Conservation (phyloP, 345 rosid species). For the Lumnitzera littorea region DNA sequence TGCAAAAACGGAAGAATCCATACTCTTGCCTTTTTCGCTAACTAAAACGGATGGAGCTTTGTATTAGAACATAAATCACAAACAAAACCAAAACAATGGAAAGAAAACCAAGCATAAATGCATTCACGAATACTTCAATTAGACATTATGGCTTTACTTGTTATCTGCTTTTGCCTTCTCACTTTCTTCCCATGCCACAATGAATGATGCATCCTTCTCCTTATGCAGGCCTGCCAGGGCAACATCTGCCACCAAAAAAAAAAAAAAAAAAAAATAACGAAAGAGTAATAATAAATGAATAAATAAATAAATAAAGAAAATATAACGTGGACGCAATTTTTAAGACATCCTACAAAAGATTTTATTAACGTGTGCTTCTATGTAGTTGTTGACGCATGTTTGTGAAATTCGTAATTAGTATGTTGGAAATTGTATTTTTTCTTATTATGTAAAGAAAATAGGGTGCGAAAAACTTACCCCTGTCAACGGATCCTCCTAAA, state of each 20-base stretch:
- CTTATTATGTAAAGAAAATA: no score
- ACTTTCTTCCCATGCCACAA: constrained; percentile 92
- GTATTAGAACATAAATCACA: no score
- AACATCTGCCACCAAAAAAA: constrained; percentile 39
- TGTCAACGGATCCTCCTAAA: constrained; percentile 54
- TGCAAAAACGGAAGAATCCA: no score
- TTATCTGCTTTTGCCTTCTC: constrained; percentile 82
- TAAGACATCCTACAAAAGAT: background rate
- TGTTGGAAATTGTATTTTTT: background rate
- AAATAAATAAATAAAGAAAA: background rate
- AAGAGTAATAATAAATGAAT: no score
- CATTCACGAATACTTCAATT: background rate
- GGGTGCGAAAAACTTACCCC: constrained; percentile 32
- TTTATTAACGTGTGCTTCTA: background rate
- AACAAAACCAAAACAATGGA: no score
- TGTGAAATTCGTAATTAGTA: background rate
- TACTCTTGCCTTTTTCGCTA: no score
- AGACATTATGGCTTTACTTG: constrained; percentile 38
- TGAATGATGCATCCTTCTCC: constrained; percentile 52
- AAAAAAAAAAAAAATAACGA: no score
- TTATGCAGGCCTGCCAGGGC: constrained; percentile 74
- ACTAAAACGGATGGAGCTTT: no score
- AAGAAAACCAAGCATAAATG: background rate
- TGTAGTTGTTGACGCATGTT: background rate
- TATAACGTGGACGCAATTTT: background rate